A percentile compares a stretch with the other conserved stretches of the same genome.
Conservation (phyloP, 1,284 basidiomycete genomes). For the Malassezia restricta region DNA sequence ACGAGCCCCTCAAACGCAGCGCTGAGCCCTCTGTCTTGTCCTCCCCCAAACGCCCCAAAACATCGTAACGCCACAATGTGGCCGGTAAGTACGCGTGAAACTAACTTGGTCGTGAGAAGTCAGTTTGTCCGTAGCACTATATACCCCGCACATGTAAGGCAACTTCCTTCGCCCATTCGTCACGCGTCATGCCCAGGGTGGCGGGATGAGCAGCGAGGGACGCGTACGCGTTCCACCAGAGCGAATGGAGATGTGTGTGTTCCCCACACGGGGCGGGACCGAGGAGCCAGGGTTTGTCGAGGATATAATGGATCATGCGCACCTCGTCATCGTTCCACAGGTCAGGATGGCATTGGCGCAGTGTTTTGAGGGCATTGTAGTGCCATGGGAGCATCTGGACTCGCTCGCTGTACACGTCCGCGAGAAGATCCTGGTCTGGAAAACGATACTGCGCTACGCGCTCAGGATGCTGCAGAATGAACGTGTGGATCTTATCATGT, state of each 20-base stretch:
- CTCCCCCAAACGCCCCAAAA: too few species aligned
- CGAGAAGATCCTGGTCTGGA: conserved; percentile 82
- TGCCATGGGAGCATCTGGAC: conserved; percentile 63
- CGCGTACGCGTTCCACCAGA: conserved; percentile 33
- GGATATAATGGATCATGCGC: conserved; percentile 40
- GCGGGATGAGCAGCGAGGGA: not conserved
- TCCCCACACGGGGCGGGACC: not conserved
- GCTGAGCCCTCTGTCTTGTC: too few species aligned
- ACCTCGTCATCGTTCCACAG: conserved; percentile 70
- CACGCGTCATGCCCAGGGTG: not conserved
- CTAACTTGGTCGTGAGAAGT: too few species aligned
- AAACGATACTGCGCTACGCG: conserved; percentile 63
- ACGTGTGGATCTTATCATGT: conserved; percentile 20
- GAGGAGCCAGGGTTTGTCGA: conserved; percentile 14
- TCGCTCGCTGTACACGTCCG: conserved; percentile 55
- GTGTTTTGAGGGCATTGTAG: conserved; percentile 74
- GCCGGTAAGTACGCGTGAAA: too few species aligned
- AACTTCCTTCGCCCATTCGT: not conserved
- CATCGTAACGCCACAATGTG: too few species aligned
- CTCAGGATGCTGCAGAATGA: conserved; percentile 54
- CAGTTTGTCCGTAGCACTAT: too few species aligned
- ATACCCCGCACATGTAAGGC: not conserved
- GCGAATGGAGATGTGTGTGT: conserved; percentile 24
- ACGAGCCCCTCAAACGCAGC: too few species aligned
- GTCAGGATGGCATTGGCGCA: conserved; percentile 57